Evolutionary conservation across 176 grass and related monocot genomes (phyloP), one percentile per base, ranked within the genome.

Genomic region (Carex littledalei): DNA sequence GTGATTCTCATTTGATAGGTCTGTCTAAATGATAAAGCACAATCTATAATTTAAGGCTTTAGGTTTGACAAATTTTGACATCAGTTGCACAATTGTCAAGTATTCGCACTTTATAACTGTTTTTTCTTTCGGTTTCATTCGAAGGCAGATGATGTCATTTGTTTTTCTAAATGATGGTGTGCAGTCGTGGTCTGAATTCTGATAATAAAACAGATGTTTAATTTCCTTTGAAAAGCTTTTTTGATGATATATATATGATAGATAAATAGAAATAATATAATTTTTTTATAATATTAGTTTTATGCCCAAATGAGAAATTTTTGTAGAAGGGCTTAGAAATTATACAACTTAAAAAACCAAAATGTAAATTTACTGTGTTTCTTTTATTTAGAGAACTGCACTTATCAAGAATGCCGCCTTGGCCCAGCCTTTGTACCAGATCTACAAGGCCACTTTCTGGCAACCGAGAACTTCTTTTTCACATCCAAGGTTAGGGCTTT

Each of bases 381-480:
- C 12, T 84, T 75, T 71, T 81, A 78, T 89, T 32, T 79, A 97
- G 95, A 91, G 83, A 88, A 84, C 62, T 94, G 95, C 32, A 58
- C 78, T 41, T 84, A 91, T 93, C 65, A 94, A 82, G 78, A 87
- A 66, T 97, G 95, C 65, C 90, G 88, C 31, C 75, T 92, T 52
- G 95, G 92, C 64, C 87, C 93, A 72, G 84, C 80, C 80, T 94
- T 98, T 8, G 85, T 98, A 84, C 95, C 95, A 83, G 90, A 94
- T 85, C 82, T 98, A 17, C 84, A n/a, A 71, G 95, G 95, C 60
- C 87, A 88, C 54, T 98, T 98, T 84, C 66, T 98, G 73, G 95
- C 93, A 85, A 98, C 95, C 78, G 95, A 98, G 79, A 98, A 98
- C 90, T 98, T 98, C 88, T 95, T 90, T 86, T 95, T 93, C 84